Conservation (phyloP, 768 basidiomycete genomes). For the Hortiboletus flavorubellus region DNA sequence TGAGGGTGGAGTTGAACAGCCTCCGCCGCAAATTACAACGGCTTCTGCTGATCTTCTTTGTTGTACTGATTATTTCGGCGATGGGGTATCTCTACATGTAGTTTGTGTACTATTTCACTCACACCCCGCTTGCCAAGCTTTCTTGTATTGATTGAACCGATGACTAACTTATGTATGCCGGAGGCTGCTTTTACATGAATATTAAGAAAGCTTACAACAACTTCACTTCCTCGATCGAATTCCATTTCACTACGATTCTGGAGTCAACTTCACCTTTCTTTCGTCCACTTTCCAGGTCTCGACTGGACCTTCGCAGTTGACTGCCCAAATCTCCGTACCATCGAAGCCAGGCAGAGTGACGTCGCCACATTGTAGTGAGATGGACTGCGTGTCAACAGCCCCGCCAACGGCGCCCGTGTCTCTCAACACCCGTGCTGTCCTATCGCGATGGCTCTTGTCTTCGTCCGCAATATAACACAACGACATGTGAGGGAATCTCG, state of each 20-base stretch:
- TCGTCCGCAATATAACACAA: conserved; percentile 68
- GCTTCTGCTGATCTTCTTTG: conserved; percentile 4
- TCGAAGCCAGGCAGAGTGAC: conserved; percentile 42
- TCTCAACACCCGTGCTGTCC: conserved; percentile 43
- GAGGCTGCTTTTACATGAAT: background rate
- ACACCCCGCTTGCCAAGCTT: background rate
- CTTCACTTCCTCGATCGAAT: background rate
- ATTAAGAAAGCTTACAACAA: background rate
- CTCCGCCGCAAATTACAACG: background rate
- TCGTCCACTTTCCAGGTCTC: conserved; percentile 51
- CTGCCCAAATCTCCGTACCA: conserved; percentile 55
- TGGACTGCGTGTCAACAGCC: conserved; percentile 26
- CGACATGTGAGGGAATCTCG: conserved; percentile 69
- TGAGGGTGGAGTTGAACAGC: conserved; percentile 14
- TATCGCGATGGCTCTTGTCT: conserved; percentile 54
- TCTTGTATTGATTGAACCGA: background rate
- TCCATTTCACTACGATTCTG: background rate
- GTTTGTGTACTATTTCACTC: background rate
- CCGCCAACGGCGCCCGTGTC: conserved; percentile 32
- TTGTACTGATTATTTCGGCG: conserved; percentile 4
- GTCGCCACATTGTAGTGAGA: conserved; percentile 24
- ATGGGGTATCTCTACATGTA: conserved; percentile 1
- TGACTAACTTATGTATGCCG: background rate
- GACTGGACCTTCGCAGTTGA: conserved; percentile 57
- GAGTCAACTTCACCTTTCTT: conserved; percentile 32